These are phyloP conservation scores for Chytridium lagenaria DNA, from an alignment of 371 early-diverging fungal genomes.

Conservation along the genomic window DNA sequence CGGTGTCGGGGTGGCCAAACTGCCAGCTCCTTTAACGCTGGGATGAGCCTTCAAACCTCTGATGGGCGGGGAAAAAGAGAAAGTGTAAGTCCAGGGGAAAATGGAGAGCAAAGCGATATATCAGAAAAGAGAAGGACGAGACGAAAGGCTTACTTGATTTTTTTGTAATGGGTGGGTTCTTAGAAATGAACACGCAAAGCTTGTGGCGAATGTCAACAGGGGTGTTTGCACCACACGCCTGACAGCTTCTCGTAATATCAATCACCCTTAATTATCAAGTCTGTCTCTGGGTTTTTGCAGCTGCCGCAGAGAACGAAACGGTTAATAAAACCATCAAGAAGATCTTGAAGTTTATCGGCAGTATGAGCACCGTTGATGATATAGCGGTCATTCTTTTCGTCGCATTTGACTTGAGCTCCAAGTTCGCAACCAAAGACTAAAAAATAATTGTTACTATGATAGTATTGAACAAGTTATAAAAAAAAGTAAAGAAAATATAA, in stretches of 20 bases:
- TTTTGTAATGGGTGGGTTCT: constrained; percentile 81
- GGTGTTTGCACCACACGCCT: constrained; percentile 91
- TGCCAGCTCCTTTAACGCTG: constrained; percentile 51
- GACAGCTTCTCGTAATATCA: constrained; percentile 77
- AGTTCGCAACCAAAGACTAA: constrained; percentile 93
- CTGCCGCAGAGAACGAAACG: constrained; percentile 95
- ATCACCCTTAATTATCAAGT: constrained; percentile 80
- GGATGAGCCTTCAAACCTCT: neutral
- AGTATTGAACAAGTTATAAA: neutral
- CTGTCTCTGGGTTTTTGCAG: constrained; percentile 99
- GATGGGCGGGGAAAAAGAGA: neutral
- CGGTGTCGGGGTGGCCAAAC: constrained; percentile 47
- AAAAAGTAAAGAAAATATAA: constrained; percentile 2
- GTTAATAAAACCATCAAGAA: constrained; percentile 95
- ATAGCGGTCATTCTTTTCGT: constrained; percentile 91
- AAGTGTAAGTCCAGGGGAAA: neutral
- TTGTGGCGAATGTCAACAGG: constrained; percentile 91
- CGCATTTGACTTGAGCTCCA: constrained; percentile 93
- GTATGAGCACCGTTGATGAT: constrained; percentile 98
- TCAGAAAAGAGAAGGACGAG: neutral
- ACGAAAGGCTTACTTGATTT: neutral
- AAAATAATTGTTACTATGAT: neutral
- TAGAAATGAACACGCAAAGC: constrained; percentile 86
- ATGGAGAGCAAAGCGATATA: neutral
- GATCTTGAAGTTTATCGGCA: constrained; percentile 83